Evolutionary conservation across 2,329 filamentous ascomycete species (phyloP).

Genomic region (Penicillium sp.): DNA sequence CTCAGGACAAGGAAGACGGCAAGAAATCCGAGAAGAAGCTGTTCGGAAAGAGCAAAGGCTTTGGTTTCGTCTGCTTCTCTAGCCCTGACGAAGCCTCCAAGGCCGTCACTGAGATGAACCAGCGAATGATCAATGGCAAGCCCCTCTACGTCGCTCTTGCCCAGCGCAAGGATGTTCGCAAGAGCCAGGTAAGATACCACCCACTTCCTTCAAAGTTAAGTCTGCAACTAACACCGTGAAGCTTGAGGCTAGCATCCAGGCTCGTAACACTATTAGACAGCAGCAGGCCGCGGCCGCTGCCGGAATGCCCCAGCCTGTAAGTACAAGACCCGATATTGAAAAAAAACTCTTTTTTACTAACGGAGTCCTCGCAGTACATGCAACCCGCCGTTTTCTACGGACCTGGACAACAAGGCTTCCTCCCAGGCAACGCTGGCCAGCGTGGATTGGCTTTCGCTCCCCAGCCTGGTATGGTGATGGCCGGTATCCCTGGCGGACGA

Average conservation of each 20-base stretch:
- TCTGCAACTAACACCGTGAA: constrained; percentile 15
- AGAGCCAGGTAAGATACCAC: constrained; percentile 63
- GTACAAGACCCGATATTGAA: constrained; percentile 12
- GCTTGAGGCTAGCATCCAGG: constrained; percentile 98
- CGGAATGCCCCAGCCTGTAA: constrained; percentile 68
- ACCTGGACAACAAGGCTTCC: constrained; percentile 61
- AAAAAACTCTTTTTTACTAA: constrained; percentile 14
- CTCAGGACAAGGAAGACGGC: constrained; percentile 49
- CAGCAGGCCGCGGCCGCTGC: constrained; percentile 92
- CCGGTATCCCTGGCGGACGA: constrained; percentile 72
- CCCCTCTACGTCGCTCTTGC: constrained; percentile 96
- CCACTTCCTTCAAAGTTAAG: neutral
- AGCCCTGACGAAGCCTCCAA: constrained; percentile 99
- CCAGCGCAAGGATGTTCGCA: constrained; percentile 99
- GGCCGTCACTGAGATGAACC: constrained; percentile 99
- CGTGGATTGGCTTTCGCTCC: constrained; percentile 61
- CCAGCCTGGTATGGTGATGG: constrained; percentile 53
- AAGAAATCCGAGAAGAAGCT: constrained; percentile 58
- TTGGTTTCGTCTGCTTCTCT: constrained; percentile 99
- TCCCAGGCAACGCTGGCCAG: constrained; percentile 53
- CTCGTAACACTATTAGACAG: constrained; percentile 96
- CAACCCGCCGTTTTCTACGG: constrained; percentile 90
- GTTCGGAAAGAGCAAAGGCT: constrained; percentile 98
- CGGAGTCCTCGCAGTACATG: constrained; percentile 58
- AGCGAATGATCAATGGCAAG: constrained; percentile 97